Base-by-base conservation (phyloP, 2,329 filamentous ascomycete genomes). In the Sclerotinia minor region DNA sequence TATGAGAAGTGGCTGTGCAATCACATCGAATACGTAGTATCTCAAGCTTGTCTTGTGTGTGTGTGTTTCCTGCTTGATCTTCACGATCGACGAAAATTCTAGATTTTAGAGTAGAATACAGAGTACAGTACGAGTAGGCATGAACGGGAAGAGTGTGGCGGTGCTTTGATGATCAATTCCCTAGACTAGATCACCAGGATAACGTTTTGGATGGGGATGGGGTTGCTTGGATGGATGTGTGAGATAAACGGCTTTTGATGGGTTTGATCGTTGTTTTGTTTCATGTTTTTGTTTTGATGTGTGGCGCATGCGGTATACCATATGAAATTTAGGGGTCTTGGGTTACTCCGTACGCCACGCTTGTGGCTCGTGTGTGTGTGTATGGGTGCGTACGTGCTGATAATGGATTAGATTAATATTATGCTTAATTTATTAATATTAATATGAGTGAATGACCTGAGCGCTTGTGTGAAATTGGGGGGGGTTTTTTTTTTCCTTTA, bases 401-500 rank as follows among this genome's bases (percentile, higher is more conserved):
- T n/a, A n/a, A n/a, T n/a, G n/a, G n/a, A n/a, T n/a, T n/a, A n/a
- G n/a, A n/a, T n/a, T n/a, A n/a, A n/a, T n/a, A n/a, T n/a, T n/a
- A n/a, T n/a, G n/a, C n/a, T n/a, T n/a, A 5, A 29, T 38, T 8
- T 13, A 38, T 41, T 41, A 41, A 41, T 41, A 41, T 41, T 35
- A 35, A 45, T 17, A 24, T 35, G 35, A 32, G 32, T 6, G 29
- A 29, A n/a, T 49, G 26, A 60, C 26, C 58, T 60, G 58, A 60
- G 58, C 58, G 45, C 57, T 26, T 47, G 21, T 9, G 19, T 55
- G 53, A n/a, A 32, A n/a, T 45, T 59, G 24, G n/a, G n/a, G n/a
- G n/a, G n/a, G n/a, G n/a, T n/a, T 21, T 41, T 59, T 45, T 35
- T 41, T 59, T 59, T 17, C 13, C 5, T 29, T 7, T 17, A 29